Conservation (phyloP, 805 yeast species). For the Kodamaea neixiangensis region DNA sequence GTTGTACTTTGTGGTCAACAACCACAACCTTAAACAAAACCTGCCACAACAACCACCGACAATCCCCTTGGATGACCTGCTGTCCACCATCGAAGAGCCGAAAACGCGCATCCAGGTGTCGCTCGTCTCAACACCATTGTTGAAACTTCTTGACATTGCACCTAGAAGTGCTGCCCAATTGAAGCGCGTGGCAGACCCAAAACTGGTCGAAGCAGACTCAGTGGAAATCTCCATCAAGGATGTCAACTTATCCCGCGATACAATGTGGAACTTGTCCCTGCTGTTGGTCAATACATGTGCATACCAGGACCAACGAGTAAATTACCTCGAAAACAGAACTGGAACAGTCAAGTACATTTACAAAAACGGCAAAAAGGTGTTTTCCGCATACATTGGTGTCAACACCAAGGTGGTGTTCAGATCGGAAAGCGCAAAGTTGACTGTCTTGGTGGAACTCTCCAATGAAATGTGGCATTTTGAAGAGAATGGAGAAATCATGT, state of each 20-base stretch:
- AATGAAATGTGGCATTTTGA: conserved; percentile 98
- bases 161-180: conserved; percentile 68
- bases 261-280: conserved; percentile 85
- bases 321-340: conserved; percentile 62
- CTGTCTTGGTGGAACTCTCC: conserved; percentile 84
- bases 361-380: conserved; percentile 64
- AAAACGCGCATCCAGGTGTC: conserved; percentile 49
- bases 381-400: conserved; percentile 75
- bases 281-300: conserved; percentile 63
- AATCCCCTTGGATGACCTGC: not conserved
- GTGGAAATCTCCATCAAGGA: conserved; percentile 83
- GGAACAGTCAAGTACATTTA: conserved; percentile 64
- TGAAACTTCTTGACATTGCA: conserved; percentile 60
- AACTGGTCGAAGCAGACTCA: conserved; percentile 70
- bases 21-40: conserved; percentile 23
- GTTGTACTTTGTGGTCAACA: conserved; percentile 46
- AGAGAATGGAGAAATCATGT: conserved; percentile 92
- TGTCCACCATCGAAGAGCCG: conserved; percentile 11
- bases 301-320: conserved; percentile 62
- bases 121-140: conserved; percentile 60
- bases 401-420: conserved; percentile 82
- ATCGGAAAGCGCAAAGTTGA: conserved; percentile 84
- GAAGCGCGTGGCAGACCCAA: conserved; percentile 39
- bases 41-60: conserved; percentile 2
- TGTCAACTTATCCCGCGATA: conserved; percentile 79